These are phyloP conservation scores for Arxiozyma slooffiae DNA, from an alignment of 1,139 yeast genomes.

Conservation along the genomic window DNA sequence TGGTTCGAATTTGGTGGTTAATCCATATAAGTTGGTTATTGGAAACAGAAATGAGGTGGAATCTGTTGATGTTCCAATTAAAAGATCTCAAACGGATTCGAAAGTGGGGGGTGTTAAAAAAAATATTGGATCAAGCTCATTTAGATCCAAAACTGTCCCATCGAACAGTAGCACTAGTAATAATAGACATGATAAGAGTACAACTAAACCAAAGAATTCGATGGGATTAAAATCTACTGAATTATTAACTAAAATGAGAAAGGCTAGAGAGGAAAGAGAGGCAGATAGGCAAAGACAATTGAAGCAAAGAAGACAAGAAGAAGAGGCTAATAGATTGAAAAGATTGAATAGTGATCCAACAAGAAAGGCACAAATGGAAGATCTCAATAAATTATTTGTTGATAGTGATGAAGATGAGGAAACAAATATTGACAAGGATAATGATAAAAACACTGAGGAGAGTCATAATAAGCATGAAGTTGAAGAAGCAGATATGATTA, in stretches of 20 bases:
- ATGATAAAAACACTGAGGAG: background rate
- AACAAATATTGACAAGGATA: background rate
- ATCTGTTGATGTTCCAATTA: background rate
- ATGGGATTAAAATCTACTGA: slow-evolving; percentile 28
- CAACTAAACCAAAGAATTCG: slow-evolving; percentile 8
- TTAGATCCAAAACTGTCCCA: slow-evolving; percentile 12
- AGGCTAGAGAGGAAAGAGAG: slow-evolving; percentile 28
- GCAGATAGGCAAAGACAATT: slow-evolving; percentile 24
- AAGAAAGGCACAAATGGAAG: slow-evolving; percentile 24
- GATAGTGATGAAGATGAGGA: slow-evolving; percentile 23
- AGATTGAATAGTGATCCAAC: slow-evolving; percentile 16
- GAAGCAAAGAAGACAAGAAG: slow-evolving; percentile 18
- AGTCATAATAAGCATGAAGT: background rate
- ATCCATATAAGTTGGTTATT: slow-evolving; percentile 14
- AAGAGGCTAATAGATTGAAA: slow-evolving; percentile 7
- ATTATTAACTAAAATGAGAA: slow-evolving; percentile 27
- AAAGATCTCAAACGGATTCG: background rate
- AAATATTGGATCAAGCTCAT: background rate
- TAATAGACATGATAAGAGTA: slow-evolving; percentile 1
- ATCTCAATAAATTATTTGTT: slow-evolving; percentile 25
- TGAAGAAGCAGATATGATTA: slow-evolving; percentile 1
- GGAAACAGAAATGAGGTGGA: background rate
- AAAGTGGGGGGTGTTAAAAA: background rate
- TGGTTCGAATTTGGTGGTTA: slow-evolving; percentile 14
- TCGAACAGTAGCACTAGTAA: background rate